These are phyloP conservation scores for Jackrogersella minutella DNA, from an alignment of 495 filamentous ascomycete species.

Conservation along the genomic window DNA sequence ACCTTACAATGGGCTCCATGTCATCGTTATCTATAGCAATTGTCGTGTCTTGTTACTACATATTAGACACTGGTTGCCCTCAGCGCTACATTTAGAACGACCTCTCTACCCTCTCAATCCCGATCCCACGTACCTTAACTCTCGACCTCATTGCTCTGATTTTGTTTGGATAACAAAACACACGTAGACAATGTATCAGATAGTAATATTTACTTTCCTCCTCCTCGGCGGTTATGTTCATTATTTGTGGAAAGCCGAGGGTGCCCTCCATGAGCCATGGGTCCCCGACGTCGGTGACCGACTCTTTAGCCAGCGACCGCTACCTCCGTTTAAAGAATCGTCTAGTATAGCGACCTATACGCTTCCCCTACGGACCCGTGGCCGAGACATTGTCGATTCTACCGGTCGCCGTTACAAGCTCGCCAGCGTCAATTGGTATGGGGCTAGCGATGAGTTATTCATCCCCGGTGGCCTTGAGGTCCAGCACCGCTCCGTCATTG, in stretches of 20 bases:
- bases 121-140: not conserved
- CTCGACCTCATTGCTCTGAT: not conserved
- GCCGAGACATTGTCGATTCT: slow-evolving; percentile 64
- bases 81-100: slow-evolving; percentile 25
- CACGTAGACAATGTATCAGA: slow-evolving; percentile 32
- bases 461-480: slow-evolving; percentile 67
- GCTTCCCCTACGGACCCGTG: slow-evolving; percentile 61
- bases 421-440: slow-evolving; percentile 70
- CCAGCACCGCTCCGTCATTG: slow-evolving; percentile 64
- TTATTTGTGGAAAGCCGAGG: slow-evolving; percentile 53
- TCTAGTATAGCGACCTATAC: slow-evolving; percentile 53
- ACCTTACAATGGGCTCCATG: slow-evolving; percentile 37
- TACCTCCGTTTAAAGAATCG: slow-evolving; percentile 50
- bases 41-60: slow-evolving; percentile 30
- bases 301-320: slow-evolving; percentile 52
- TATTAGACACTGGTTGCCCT: slow-evolving; percentile 16
- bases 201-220: slow-evolving; percentile 46
- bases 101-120: not conserved
- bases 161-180: not conserved
- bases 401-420: slow-evolving; percentile 61
- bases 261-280: slow-evolving; percentile 52
- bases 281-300: slow-evolving; percentile 48
- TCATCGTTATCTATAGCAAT: slow-evolving; percentile 22
- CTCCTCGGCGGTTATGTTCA: slow-evolving; percentile 48
- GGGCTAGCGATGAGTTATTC: slow-evolving; percentile 66